Evolutionary conservation across 176 grass and related monocot species (phyloP), one percentile per base, ranked within the genome.

Genomic region (Ampelocalamus luodianensis): DNA sequence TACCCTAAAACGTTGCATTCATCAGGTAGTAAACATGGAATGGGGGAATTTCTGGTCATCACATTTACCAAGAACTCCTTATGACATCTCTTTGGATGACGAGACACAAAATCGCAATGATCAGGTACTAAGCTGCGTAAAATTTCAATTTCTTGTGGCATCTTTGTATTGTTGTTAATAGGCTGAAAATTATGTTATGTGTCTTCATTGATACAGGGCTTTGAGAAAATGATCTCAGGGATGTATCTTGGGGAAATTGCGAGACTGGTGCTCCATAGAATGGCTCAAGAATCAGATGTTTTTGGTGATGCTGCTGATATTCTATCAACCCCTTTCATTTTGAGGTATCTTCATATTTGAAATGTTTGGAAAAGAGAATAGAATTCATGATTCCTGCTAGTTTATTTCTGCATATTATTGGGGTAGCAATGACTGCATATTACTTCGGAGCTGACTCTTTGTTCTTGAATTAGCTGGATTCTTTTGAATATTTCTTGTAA

Each of bases 21-120:
- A 81, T 86, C 88, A 99, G 96, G 93, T 99, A 66, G 87, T 99
- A 36, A 96, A 99, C 73, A 96, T 99, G 93, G 96, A 99, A 91
- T 99, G 96, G 96, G 96, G 96, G 15, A 96, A 91, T 87, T 99
- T 99, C 86, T 96, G 91, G 96, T 95, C 96, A 56, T 88, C 93
- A 9, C 93, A 99, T 89, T 90, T 99, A 83, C 96, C 93, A 74
- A 87, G 91, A 81, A 96, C 96, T 66, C 12, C 66, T 32, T 99
- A 99, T 88, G 93, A 99, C 84, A 89, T 96, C 72, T 88, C 82
- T 49, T 77, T 94, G 44, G 91, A 96, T 69, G 93, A 92, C 1
- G 90, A 94, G 37, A 99, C 90, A 43, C 86, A 91, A 87, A 99
- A 94, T 76, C 91, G 67, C 40, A 96, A 86, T 81, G 96, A 99